phyloP scores from a whole-genome alignment of 2,329 filamentous ascomycete species.

The Rhynchosporium agropyri region DNA sequence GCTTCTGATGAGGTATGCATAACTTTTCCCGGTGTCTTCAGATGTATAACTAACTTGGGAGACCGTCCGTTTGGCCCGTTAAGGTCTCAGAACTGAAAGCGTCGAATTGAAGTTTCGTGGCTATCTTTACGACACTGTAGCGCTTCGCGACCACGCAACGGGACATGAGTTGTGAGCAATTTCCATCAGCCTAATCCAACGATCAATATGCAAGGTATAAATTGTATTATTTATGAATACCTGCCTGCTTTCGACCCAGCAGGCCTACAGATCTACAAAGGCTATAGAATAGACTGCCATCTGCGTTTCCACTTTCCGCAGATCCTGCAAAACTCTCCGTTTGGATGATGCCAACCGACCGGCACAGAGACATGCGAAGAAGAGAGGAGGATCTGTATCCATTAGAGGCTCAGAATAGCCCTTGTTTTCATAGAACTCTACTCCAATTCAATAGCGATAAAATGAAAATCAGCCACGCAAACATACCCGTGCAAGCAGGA shows the following conservation, averaged over 20 bases:
- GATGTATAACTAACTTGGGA: conserved; percentile 28
- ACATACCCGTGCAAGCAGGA: background rate
- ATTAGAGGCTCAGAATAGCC: background rate
- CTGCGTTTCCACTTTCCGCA: background rate
- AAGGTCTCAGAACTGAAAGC: conserved; percentile 18
- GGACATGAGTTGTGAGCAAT: background rate
- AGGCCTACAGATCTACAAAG: conserved; percentile 25
- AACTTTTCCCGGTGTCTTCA: background rate
- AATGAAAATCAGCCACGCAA: background rate
- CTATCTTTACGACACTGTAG: background rate
- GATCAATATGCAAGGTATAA: background rate
- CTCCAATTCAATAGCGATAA: background rate
- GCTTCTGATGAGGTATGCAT: conserved; percentile 43
- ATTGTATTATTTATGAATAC: background rate
- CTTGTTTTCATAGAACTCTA: conserved; percentile 7
- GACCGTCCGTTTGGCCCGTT: conserved; percentile 40
- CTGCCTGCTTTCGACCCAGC: background rate
- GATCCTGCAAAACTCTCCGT: conserved; percentile 21
- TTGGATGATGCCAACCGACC: background rate
- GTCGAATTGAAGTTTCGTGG: conserved; percentile 12
- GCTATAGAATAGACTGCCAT: conserved; percentile 16
- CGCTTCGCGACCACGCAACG: background rate
- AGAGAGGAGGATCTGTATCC: background rate
- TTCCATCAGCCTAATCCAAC: background rate
- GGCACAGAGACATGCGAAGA: background rate